Evolutionary conservation across 768 basidiomycete species (phyloP), one percentile per base, ranked within the genome.

Genomic region (Hemileccinum rubropunctum): DNA sequence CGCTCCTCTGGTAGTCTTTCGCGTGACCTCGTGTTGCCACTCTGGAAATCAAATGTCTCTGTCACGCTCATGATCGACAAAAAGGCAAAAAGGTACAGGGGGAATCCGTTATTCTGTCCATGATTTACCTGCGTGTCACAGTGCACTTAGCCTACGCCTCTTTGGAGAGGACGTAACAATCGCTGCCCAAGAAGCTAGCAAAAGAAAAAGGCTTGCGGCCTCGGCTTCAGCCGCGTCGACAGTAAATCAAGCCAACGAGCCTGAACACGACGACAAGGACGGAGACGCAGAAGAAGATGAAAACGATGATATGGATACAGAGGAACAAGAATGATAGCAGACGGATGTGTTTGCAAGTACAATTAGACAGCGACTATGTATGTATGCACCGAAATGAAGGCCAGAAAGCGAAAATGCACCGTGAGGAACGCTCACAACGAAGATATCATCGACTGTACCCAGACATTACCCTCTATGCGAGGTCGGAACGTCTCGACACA

Each of bases 41-140:
- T 98, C 45, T 98, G 95, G 97, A 94, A 91, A 70, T 93, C 92
- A 2, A 86, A 86, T 51, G 82, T 84, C 12, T 95, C 93, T 0
- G 65, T 95, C 45, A 83, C 87, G 0, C 75, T 98, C 50, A 93
- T 98, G 92, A 83, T 97, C 47, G 94, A 98, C 71, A 99, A 98
- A 69, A 89, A 89, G 62, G 91, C 93, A 21, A 98, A 98, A 71
- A 91, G 88, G 95, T 92, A 38, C 11, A 74, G 12, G 14, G 17
- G 28, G 4, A 10, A 26, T 9, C 15, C 3, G 28, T n/a, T 9
- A 12, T 23, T 30, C 4, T 28, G 2, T 10, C 4, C 33, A 38
- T 11, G 12, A 17, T 36, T 44, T 30, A 51, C 33, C 45, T 35
- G 42, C 34, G 12, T 45, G 50, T 30, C 30, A 13, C 9, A 98